Conservation (phyloP, 306 rosid genomes). For the Canavalia ensiformis region DNA sequence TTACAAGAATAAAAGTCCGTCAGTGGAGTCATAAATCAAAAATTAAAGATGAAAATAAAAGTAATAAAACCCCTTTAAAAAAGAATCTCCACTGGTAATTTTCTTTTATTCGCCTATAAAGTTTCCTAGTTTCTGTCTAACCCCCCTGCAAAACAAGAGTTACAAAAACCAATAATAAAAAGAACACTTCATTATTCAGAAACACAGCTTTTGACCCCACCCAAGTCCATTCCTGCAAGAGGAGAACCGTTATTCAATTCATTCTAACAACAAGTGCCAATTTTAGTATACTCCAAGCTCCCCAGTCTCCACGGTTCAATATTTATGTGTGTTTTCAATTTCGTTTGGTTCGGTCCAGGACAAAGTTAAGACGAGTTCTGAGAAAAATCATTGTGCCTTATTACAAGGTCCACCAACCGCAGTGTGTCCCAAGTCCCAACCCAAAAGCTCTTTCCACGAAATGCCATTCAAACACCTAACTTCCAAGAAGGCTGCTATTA, state of each 20-base stretch:
- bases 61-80: not conserved
- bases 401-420: not conserved
- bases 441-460: constrained; percentile 37
- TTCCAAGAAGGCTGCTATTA: constrained; percentile 7
- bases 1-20: too few relatives aligned
- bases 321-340: too few relatives aligned
- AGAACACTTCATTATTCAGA: too few relatives aligned
- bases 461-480: not conserved
- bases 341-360: too few relatives aligned
- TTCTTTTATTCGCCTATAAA: not conserved
- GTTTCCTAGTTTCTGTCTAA: not conserved
- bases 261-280: too few relatives aligned
- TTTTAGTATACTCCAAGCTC: too few relatives aligned
- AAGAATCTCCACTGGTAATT: constrained; percentile 9
- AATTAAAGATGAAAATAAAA: not conserved
- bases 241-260: too few relatives aligned
- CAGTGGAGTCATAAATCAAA: not conserved
- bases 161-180: not conserved
- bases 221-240: too few relatives aligned
- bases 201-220: not conserved
- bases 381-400: not conserved
- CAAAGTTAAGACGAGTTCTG: not conserved
- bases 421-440: not conserved
- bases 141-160: not conserved
- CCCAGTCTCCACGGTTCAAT: too few relatives aligned